These are phyloP conservation scores for Rhynchospora tenuis DNA, from an alignment of 176 grass and related monocot genomes.

Conservation along the genomic window DNA sequence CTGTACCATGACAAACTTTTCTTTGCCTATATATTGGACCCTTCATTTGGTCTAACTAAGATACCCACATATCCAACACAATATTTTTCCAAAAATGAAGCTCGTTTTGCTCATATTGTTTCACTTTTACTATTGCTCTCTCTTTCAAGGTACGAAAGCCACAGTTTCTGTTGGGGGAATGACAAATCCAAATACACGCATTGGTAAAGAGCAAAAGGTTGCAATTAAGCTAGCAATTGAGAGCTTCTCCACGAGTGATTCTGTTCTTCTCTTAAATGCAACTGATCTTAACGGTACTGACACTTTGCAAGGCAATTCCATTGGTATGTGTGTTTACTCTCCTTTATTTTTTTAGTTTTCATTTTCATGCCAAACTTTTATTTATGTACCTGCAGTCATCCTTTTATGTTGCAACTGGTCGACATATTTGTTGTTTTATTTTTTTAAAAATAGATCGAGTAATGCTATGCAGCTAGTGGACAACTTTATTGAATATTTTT, in stretches of 20 bases:
- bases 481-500: too few relatives aligned
- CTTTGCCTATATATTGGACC: not conserved
- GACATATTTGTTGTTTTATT: too few relatives aligned
- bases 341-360: too few relatives aligned
- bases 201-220: slow-evolving; percentile 6
- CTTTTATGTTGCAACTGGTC: too few relatives aligned
- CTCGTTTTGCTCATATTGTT: not conserved
- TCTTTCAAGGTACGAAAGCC: not conserved
- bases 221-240: not conserved
- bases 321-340: not conserved
- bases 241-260: not conserved
- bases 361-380: too few relatives aligned
- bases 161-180: not conserved
- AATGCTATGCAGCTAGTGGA: too few relatives aligned
- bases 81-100: not conserved
- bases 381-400: too few relatives aligned
- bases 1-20: not conserved
- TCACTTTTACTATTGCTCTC: not conserved
- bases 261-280: not conserved
- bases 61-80: not conserved
- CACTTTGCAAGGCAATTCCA: not conserved
- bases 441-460: too few relatives aligned
- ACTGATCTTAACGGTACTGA: not conserved
- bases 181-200: not conserved
- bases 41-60: not conserved